phyloP scores from a whole-genome alignment of 148 eudicot species.

The Bassia scoparia region DNA sequence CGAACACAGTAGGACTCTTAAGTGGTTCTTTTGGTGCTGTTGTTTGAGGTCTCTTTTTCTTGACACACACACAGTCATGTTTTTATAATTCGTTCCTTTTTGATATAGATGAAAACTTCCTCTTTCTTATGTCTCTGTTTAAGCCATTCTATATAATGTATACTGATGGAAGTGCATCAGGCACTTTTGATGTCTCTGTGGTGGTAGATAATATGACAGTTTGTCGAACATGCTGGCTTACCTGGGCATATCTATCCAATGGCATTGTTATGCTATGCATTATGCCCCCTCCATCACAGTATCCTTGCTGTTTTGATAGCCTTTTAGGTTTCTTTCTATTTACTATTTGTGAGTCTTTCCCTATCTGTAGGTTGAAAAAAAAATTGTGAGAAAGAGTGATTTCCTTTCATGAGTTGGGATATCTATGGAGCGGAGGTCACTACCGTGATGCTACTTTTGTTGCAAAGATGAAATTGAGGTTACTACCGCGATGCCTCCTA shows the following conservation, averaged over 20 bases:
- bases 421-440: conserved; percentile 55
- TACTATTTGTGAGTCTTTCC: not conserved
- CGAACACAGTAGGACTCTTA: too few species aligned
- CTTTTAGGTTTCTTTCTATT: not conserved
- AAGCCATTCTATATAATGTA: conserved; percentile 17
- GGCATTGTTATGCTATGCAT: conserved; percentile 73
- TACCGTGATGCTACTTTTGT: conserved; percentile 44
- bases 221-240: conserved; percentile 72
- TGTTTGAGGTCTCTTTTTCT: too few species aligned
- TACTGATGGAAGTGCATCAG: conserved; percentile 51
- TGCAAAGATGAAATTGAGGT: conserved; percentile 68
- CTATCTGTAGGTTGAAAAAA: conserved; percentile 72
- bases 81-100: not conserved
- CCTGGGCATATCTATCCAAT: conserved; percentile 89
- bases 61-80: too few species aligned
- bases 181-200: conserved; percentile 79
- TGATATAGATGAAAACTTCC: conserved; percentile 12
- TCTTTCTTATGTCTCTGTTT: conserved; percentile 7
- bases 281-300: conserved; percentile 93
- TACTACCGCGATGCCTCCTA: too few species aligned
- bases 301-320: conserved; percentile 20
- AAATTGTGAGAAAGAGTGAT: conserved; percentile 87
- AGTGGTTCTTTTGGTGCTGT: too few species aligned
- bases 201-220: conserved; percentile 94
- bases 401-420: conserved; percentile 71